Evolutionary conservation across 768 basidiomycete species (phyloP), one percentile per base, ranked within the genome.

Genomic region (Pulveroboletus sp.): DNA sequence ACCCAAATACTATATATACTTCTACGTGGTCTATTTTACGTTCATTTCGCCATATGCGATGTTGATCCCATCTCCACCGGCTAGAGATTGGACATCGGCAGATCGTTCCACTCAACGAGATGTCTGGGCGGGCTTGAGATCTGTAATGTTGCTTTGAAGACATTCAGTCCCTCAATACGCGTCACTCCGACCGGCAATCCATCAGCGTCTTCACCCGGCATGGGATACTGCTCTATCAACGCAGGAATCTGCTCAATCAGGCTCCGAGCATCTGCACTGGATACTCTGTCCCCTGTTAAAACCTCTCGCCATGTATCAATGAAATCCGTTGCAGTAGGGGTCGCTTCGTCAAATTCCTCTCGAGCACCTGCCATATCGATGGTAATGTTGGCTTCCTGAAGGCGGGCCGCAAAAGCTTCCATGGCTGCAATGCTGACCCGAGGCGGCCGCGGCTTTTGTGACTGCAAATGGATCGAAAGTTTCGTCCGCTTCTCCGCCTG

Each of bases 401-500:
- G 71, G 10, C 74, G 63, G 11, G 63, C 65, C 51, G 81, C 76
- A 55, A 93, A 86, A 6, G 79, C 83, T 49, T 79, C 69, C 33
- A 80, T 74, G 5, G 89, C 83, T 5, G 79, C 75, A 2, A 71
- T 61, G 60, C 87, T 89, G 63, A 93, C 76, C 54, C 76, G 81
- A 60, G 75, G 76, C 4, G 73, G 71, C 8, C 68, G 77, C 15
- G 79, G 77, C 65, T 80, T 86, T 61, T 83, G 83, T 10, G 90
- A 91, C 39, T 75, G 73, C 69, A 89, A 73, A 55, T 94, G 95
- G 41, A 90, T 74, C 1, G 93, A 92, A 45, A 93, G 71, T 69
- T 98, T 98, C 13, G 86, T 75, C 35, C 94, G 83, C 3, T 73
- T 77, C 27, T 71, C 54, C 0, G 89, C 89, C 0, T 74, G 78